Base-by-base conservation (phyloP, 2,329 filamentous ascomycete species). In the Exophiala phaeomuriformis region DNA sequence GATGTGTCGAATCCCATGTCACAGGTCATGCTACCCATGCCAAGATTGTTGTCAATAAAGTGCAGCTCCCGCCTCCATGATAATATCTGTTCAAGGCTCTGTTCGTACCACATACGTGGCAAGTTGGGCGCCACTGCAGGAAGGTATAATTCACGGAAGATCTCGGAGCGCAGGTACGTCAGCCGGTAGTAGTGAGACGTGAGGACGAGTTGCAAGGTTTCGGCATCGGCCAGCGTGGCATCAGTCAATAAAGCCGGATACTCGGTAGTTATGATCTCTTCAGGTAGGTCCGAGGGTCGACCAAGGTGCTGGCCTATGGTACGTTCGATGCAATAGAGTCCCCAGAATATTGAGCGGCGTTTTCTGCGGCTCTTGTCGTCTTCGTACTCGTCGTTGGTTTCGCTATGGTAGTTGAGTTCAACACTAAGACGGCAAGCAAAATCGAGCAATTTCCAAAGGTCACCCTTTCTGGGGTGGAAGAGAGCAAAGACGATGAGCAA, bases 271-370 rank as follows among this genome's bases (percentile, higher is more conserved):
- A 70, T 70, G 42, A 69, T 68, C 1, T 67, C 62, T 60, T 69
- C 68, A 3, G 66, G 65, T n/a, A 70, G 57, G 52, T 70, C 68
- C 8, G 66, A 66, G 19, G 66, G 65, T 37, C 68, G 65, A 27
- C 68, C 68, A 53, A 69, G 67, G n/a, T 69, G 62, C 53, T 70
- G 68, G 2, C 67, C 67, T 31, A 68, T 64, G 19, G 67, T 69
- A 30, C 67, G 61, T 55, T 70, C 68, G 37, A 69, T 64, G 41
- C 67, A 64, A 49, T 70, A 70, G 1, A 70, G 59, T 6, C 67
- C 67, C 68, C 67, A 70, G 42, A 69, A 70, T 1, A 66, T 60
- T 46, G 65, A 61, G 19, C 65, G 53, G 10, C 65, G 57, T n/a
- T 56, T 51, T 48, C 57, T 61, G 28, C 50, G 57, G 42, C 55